A percentile compares a stretch with the other conserved stretches of the same genome.
These are phyloP conservation scores for Vitis hybrid DNA, from an alignment of 177 flowering plant genomes.

Conservation along the genomic window DNA sequence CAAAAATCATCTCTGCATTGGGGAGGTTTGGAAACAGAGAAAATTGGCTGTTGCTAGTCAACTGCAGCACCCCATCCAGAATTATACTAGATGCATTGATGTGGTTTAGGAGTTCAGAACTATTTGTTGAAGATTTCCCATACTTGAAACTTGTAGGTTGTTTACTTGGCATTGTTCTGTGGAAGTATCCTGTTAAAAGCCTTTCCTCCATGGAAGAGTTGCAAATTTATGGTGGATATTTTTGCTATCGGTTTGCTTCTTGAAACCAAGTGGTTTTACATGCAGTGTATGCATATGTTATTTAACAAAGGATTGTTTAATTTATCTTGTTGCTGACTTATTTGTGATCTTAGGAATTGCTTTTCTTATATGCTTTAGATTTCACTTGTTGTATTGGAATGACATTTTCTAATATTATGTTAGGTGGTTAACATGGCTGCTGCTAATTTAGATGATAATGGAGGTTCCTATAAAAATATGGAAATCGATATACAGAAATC, in stretches of 20 bases:
- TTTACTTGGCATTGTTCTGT: too few species aligned
- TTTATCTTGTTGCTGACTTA: neutral
- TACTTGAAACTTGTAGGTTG: too few species aligned
- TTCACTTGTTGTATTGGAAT: constrained; percentile 9
- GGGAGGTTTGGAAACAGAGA: too few species aligned
- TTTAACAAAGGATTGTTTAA: neutral
- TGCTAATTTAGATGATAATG: constrained; percentile 28
- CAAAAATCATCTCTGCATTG: too few species aligned
- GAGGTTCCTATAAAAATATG: constrained; percentile 22
- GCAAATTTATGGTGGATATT: neutral
- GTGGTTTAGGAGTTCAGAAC: too few species aligned
- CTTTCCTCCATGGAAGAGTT: neutral
- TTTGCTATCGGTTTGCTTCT: neutral
- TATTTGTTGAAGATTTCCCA: too few species aligned
- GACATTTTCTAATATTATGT: constrained; percentile 16
- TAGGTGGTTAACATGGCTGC: constrained; percentile 33
- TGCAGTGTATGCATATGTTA: neutral
- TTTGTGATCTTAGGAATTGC: too few species aligned
- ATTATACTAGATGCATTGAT: too few species aligned
- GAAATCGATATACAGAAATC: constrained; percentile 20
- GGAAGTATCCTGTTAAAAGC: too few species aligned
- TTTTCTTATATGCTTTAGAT: neutral
- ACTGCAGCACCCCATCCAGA: too few species aligned
- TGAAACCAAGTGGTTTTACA: neutral
- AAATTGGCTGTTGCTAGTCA: too few species aligned